Evolutionary conservation across 495 filamentous ascomycete species (phyloP).

Genomic region (Aspergillus ostianus): DNA sequence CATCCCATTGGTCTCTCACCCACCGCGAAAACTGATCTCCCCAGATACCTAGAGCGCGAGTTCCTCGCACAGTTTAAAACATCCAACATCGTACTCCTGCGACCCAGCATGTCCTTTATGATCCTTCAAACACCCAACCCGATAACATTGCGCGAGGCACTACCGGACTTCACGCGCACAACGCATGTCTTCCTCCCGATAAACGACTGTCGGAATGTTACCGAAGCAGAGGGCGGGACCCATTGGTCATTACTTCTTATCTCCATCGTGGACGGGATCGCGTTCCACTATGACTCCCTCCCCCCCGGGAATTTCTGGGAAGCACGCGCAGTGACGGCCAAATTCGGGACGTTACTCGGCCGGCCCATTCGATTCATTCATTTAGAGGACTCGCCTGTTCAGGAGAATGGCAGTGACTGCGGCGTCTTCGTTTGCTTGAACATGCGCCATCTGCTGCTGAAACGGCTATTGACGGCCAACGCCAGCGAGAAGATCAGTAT

Average conservation of each 20-base stretch:
- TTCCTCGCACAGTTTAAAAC: constrained; percentile 69
- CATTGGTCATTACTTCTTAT: constrained; percentile 97
- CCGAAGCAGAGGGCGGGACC: constrained; percentile 77
- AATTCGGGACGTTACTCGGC: constrained; percentile 64
- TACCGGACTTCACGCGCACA: constrained; percentile 67
- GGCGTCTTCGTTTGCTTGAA: constrained; percentile 93
- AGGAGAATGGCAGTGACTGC: constrained; percentile 90
- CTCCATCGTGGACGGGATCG: constrained; percentile 79
- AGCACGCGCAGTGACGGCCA: constrained; percentile 60
- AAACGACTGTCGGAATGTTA: constrained; percentile 79
- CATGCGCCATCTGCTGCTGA: constrained; percentile 86
- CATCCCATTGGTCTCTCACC: not conserved
- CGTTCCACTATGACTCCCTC: constrained; percentile 97
- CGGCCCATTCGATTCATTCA: constrained; percentile 66
- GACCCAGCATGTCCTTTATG: constrained; percentile 92
- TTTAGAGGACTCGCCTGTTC: constrained; percentile 81
- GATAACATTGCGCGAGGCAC: constrained; percentile 56
- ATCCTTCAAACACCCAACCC: constrained; percentile 81
- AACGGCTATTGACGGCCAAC: constrained; percentile 73
- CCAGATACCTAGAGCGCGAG: constrained; percentile 86
- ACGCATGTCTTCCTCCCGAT: constrained; percentile 97
- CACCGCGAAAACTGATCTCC: constrained; percentile 6
- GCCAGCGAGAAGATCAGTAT: constrained; percentile 84
- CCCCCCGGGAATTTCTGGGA: constrained; percentile 71
- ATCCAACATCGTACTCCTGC: constrained; percentile 85